These are phyloP conservation scores for Rhynchospora tenuis DNA, from an alignment of 176 grass and related monocot genomes.

Conservation along the genomic window DNA sequence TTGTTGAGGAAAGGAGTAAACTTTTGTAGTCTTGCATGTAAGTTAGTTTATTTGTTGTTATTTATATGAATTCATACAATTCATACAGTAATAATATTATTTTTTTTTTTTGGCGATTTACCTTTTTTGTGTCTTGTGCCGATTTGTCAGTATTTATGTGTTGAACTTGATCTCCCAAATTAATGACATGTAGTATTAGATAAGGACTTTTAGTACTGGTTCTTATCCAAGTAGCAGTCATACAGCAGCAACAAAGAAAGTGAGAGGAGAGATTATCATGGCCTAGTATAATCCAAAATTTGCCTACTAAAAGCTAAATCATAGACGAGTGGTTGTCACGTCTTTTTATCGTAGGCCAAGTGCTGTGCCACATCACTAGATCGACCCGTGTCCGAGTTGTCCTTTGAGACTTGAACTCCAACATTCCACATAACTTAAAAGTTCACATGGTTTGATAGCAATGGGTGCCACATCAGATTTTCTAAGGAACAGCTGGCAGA, in stretches of 20 bases:
- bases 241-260: not conserved
- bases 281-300: not conserved
- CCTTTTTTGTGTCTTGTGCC: not conserved
- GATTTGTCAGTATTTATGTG: not conserved
- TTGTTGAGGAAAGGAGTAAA: constrained; percentile 19
- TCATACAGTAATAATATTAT: not conserved
- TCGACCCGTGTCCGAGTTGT: not conserved
- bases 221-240: not conserved
- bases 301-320: not conserved
- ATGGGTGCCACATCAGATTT: not conserved
- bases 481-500: not conserved
- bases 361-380: not conserved
- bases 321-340: constrained; percentile 3
- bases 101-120: not conserved
- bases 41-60: constrained; percentile 21
- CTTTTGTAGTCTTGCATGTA: constrained; percentile 13
- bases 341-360: not conserved
- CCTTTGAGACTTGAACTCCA: no score
- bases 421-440: not conserved
- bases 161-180: not conserved
- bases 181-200: not conserved
- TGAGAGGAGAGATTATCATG: not conserved
- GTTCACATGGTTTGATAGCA: not conserved
- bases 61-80: constrained; percentile 24
- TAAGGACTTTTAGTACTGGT: not conserved